These are phyloP conservation scores for Gaeumannomyces sp. DNA, from an alignment of 2,329 filamentous ascomycete genomes.

Conservation along the genomic window DNA sequence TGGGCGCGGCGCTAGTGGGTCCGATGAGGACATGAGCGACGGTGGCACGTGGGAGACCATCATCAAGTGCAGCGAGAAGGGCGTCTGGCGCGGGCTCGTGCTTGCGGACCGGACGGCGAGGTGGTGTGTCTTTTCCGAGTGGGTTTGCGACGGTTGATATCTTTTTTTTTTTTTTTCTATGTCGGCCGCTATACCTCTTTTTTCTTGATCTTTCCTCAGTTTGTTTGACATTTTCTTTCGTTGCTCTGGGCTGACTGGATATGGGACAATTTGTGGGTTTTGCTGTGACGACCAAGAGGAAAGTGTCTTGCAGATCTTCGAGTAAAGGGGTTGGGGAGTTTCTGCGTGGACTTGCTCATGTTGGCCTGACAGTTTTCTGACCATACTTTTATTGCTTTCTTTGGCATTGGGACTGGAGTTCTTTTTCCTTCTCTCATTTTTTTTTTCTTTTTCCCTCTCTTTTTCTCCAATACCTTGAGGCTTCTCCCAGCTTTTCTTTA, in stretches of 20 bases:
- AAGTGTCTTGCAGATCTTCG: not conserved
- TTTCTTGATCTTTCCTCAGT: not conserved
- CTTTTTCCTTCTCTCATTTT: not conserved
- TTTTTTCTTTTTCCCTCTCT: too few relatives aligned
- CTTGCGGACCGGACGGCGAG: conserved; percentile 75
- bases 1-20: conserved; percentile 27
- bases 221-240: not conserved
- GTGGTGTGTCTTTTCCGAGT: conserved; percentile 92
- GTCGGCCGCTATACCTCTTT: not conserved
- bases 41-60: conserved; percentile 83
- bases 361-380: not conserved
- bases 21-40: conserved; percentile 55
- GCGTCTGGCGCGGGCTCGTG: conserved; percentile 75
- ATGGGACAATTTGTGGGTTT: not conserved
- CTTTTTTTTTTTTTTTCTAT: not conserved
- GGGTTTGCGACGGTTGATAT: conserved; percentile 49
- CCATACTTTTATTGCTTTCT: not conserved
- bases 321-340: not conserved
- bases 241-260: not conserved
- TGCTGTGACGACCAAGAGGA: not conserved
- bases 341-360: not conserved
- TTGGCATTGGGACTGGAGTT: not conserved
- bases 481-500: not conserved
- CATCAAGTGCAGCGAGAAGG: conserved; percentile 80
- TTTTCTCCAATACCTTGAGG: too few relatives aligned